These are phyloP conservation scores for Petunia axillaris DNA, from an alignment of 257 asterid genomes.

Conservation along the genomic window DNA sequence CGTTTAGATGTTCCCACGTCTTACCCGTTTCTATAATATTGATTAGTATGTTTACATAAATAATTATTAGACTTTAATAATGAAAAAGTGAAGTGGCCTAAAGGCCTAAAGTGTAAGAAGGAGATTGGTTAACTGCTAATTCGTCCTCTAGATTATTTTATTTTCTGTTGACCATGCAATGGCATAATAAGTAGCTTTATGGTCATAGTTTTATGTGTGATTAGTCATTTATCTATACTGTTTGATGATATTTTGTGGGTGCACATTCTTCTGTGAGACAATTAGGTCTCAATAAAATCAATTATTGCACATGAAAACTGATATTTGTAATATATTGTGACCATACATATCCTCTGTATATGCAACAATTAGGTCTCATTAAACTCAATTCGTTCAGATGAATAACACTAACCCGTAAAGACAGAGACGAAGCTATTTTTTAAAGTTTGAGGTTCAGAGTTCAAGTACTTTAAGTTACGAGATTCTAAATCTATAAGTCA, in stretches of 20 bases:
- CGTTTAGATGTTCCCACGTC: neutral
- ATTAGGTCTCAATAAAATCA: neutral
- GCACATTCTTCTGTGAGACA: neutral
- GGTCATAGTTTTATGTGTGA: neutral
- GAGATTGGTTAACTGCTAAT: neutral
- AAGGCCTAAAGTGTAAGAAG: constrained; percentile 23
- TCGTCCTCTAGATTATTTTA: neutral
- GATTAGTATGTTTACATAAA: neutral
- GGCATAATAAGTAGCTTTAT: neutral
- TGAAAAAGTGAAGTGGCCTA: neutral
- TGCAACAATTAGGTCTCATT: too few species aligned
- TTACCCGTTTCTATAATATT: neutral
- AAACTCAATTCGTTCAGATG: too few species aligned
- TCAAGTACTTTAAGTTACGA: too few species aligned
- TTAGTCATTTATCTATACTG: neutral
- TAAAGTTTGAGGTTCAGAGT: too few species aligned
- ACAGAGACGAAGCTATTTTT: too few species aligned
- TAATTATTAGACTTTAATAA: neutral
- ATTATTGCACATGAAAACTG: neutral
- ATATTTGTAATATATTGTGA: too few species aligned
- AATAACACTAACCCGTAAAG: too few species aligned
- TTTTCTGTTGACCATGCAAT: neutral
- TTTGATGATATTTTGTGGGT: neutral
- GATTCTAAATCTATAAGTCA: too few species aligned
- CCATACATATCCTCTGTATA: too few species aligned